Conservation (phyloP, 2,329 filamentous ascomycete genomes). For the Microsporum ferrugineum region DNA sequence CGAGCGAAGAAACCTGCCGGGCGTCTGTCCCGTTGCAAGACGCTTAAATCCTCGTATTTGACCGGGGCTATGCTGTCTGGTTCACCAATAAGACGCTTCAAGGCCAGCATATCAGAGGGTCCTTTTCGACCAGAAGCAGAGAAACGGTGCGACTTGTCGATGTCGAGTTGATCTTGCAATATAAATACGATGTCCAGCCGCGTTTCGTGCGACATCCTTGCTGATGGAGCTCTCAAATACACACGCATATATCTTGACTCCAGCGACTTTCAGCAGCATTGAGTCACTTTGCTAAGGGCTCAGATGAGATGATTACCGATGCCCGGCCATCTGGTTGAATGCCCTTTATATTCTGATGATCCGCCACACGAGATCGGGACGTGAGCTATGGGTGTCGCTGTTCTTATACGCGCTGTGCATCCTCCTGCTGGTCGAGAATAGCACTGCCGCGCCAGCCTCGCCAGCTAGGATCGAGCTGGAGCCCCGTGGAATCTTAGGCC, state of each 20-base stretch:
- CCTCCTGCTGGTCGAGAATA: neutral
- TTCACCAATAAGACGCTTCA: neutral
- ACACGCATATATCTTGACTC: neutral
- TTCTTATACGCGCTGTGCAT: neutral
- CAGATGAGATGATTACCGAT: neutral
- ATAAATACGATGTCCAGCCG: neutral
- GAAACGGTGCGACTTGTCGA: neutral
- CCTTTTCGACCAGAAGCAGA: neutral
- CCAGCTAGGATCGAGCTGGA: neutral
- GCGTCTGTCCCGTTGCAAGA: neutral
- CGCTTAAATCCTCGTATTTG: neutral
- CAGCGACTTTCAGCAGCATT: neutral
- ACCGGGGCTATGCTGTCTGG: neutral
- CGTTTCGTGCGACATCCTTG: neutral
- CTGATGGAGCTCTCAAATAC: neutral
- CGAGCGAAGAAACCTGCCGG: neutral
- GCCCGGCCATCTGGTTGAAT: neutral
- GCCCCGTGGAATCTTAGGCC: constrained; percentile 6
- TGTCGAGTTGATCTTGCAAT: too few relatives aligned
- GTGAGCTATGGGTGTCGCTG: neutral
- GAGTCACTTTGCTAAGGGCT: neutral
- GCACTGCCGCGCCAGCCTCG: neutral
- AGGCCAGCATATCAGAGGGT: too few relatives aligned
- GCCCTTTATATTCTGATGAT: neutral
- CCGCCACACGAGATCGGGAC: neutral